phyloP scores from a whole-genome alignment of 805 yeast species.

The Saccharomycopsis sp. region DNA sequence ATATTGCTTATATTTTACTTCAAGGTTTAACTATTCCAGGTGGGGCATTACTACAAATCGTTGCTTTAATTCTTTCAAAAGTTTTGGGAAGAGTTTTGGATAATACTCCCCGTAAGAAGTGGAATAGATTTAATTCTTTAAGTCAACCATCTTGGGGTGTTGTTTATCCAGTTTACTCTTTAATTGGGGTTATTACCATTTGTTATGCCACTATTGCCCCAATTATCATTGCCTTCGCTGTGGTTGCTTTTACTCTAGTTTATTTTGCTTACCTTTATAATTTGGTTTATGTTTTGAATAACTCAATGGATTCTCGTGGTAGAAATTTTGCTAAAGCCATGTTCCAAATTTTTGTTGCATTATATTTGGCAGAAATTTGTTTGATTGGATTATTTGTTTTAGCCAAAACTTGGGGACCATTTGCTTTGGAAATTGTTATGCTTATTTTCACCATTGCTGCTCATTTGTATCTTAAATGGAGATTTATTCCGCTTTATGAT shows the following conservation, averaged over 20 bases:
- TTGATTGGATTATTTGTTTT: conserved; percentile 62
- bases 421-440: conserved; percentile 56
- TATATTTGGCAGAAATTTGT: conserved; percentile 64
- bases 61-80: conserved; percentile 59
- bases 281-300: conserved; percentile 51
- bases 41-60: conserved; percentile 68
- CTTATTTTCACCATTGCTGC: conserved; percentile 45
- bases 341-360: conserved; percentile 60
- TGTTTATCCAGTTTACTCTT: conserved; percentile 66
- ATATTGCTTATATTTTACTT: conserved; percentile 69
- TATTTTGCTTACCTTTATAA: conserved; percentile 56
- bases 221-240: conserved; percentile 55
- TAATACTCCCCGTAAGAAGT: conserved; percentile 84
- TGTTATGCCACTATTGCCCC: conserved; percentile 77
- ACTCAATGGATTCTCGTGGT: conserved; percentile 56
- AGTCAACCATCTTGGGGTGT: conserved; percentile 73
- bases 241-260: conserved; percentile 43
- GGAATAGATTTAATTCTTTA: conserved; percentile 63
- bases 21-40: conserved; percentile 74
- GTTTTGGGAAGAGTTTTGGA: conserved; percentile 64
- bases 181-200: conserved; percentile 61
- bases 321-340: conserved; percentile 63
- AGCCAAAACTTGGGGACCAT: conserved; percentile 71
- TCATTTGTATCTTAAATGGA: conserved; percentile 49
- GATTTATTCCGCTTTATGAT: conserved; percentile 54